Base-by-base conservation (phyloP, 495 filamentous ascomycete species). In the Friedmanniomyces endolithicus region DNA sequence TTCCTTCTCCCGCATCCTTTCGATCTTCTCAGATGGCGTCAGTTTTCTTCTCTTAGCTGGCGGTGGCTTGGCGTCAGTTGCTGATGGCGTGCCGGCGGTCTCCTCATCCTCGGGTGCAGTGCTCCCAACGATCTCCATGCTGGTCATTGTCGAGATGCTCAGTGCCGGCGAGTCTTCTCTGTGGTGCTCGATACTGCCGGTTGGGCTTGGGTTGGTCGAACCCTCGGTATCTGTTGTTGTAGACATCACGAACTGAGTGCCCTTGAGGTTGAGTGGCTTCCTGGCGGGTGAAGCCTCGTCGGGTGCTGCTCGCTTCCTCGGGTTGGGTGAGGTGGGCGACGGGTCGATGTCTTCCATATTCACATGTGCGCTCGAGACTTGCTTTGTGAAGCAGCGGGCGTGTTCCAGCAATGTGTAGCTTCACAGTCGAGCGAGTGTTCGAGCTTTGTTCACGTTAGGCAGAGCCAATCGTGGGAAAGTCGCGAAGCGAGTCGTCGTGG, bases 191-290 rank as follows among this genome's bases (percentile, higher is more conserved):
- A 61, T 33, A 8, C 33, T 49, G 9, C 48, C 48, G 23, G 50
- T 56, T 19, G 66, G 63, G 20, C 52, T 68, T 6, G 54, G 34
- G 24, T 57, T 48, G 34, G 59, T 64, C 3, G 65, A 67, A 1
- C 63, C 52, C 31, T 62, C 60, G 23, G 65, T 65, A 48, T 67
- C 62, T 17, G 65, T 63, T 23, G 58, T 48, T 3, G 80, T 81
- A 4, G 89, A 89, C 63, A 96, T 70, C 55, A 94, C 79, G 66
- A 95, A 95, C 65, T 96, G 89, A 2, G 87, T 89, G 0, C 89
- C 89, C 6, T 75, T 69, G 0, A 86, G 78, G 62, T 96, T 94
- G n/a, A 94, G 70, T 6, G 83, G 81, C 44, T 79, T 84, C 74
- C 54, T 77, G 72, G 58, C 78, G 78, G 65, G 64, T n/a, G 63